Base-by-base conservation (phyloP, 2,329 filamentous ascomycete species). In the Cadophora sp. region DNA sequence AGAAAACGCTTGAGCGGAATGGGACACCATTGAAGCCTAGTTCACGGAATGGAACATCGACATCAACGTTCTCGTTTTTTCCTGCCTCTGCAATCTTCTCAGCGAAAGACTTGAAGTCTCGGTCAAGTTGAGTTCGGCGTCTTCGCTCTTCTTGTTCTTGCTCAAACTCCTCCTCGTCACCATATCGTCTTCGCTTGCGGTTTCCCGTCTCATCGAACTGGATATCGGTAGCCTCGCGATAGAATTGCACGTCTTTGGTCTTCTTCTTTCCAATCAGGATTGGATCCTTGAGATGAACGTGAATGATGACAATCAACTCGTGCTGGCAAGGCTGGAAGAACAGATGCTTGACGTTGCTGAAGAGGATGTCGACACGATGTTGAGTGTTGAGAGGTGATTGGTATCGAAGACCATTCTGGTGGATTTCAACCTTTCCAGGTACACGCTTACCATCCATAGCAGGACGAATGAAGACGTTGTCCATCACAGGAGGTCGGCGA, bases 121-220 rank as follows among this genome's bases (percentile, higher is more conserved):
- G 91, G 80, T 99, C 96, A 60, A 99, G 89, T 70, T 95, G 93
- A n/a, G 92, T 91, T 73, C 96, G 87, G 66, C 95, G 90, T 72
- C 95, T 88, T 74, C 96, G 89, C 80, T 99, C 96, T 79, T 99
- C 96, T 79, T 99, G 96, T 79, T 99, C 96, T 50, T 95, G 94
- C 79, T 99, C 96, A 70, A 99, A 99, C 78, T 99, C 96, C 77
- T 99, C 96, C 78, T 99, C 96, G 71, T 99, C 96, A 51, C 96
- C 96, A 77, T 97, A 98, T 59, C 96, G 90, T 81, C 97, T 97
- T 72, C 96, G 92, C 83, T 97, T 97, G 71, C 96, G 88, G 81
- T 98, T 99, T 73, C 96, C 96, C 58, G 96, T 99, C 82, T 99
- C 96, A 76, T 99, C 96, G 74, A 99, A 98, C 76, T 97, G 94